Conservation (phyloP, 768 basidiomycete genomes). For the Pleurotus eryngii region DNA sequence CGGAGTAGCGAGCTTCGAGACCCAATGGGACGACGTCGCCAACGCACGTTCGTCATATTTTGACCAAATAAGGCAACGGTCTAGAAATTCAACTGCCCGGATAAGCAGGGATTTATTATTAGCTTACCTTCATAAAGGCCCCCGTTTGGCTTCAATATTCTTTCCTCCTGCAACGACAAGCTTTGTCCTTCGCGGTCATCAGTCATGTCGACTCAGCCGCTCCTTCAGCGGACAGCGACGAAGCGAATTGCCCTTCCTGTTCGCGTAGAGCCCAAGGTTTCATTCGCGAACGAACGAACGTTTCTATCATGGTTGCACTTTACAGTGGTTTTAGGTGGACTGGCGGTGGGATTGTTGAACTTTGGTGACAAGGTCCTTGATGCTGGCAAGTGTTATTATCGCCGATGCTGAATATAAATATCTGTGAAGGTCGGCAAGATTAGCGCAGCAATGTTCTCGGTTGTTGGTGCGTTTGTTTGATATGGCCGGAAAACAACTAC, state of each 20-base stretch:
- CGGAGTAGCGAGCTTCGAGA: no score
- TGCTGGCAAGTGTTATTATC: slow-evolving; percentile 5
- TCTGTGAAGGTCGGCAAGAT: slow-evolving; percentile 82
- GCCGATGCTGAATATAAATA: neutral
- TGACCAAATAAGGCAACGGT: neutral
- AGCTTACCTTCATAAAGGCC: neutral
- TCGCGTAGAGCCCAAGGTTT: slow-evolving; percentile 91
- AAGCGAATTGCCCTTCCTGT: slow-evolving; percentile 98
- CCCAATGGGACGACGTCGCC: neutral
- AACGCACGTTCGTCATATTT: slow-evolving; percentile 3
- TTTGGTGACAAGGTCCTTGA: slow-evolving; percentile 88
- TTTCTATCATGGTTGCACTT: slow-evolving; percentile 99
- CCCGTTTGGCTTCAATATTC: neutral
- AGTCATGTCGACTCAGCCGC: slow-evolving; percentile 93
- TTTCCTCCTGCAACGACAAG: no score
- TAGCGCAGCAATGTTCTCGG: slow-evolving; percentile 93
- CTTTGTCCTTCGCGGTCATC: neutral
- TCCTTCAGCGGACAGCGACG: slow-evolving; percentile 89
- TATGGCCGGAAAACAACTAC: no score
- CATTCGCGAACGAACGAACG: slow-evolving; percentile 92
- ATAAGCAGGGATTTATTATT: neutral
- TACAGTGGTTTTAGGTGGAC: slow-evolving; percentile 94
- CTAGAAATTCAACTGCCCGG: neutral
- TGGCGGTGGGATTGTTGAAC: slow-evolving; percentile 93
- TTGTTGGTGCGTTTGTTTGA: slow-evolving; percentile 64